Evolutionary conservation across 306 rosid genomes (phyloP), one percentile per base, ranked within the genome.

Genomic region (Pachyrhizus erosus): DNA sequence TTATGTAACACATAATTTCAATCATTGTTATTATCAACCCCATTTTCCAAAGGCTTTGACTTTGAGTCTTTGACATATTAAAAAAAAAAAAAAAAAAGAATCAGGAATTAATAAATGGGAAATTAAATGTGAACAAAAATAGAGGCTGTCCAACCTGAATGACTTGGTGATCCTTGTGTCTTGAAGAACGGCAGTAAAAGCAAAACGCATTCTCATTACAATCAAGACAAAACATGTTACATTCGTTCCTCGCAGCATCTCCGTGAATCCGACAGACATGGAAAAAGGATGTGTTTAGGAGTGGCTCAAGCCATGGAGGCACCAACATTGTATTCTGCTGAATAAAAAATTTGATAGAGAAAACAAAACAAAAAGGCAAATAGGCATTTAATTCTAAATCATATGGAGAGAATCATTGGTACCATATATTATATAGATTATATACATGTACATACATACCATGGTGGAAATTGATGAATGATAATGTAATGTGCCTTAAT

Each of bases 221-320:
- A 64, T 96, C 99, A 5, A 96, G 72, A 77, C 98, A 96, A 66
- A 87, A 96, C 99, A 96, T 96, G 84, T 96, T 96, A 80, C 98
- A 88, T 51, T 96, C 99, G 27, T 93, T 91, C 42, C 98, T 80
- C 0, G 96, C 91, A 2, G 92, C 91, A 76, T 91, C 94, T 8
- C 93, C 85, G 37, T 96, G 99, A 66, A 87, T 87, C 39, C 87
- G 88, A 77, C 99, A 96, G 3, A 88, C 86, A 18, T 85, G 85
- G 94, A 96, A 96, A 62, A 93, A 96, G 0, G 97, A 54, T 40
- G 99, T 77, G 14, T 52, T 86, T 2, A 96, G 87, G 64, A 96
- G 65, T 70, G 90, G 85, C 84, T 93, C 98, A 0, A 96, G 89
- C 99, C 99, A 96, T 69, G 93, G 91, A 15, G 99, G 99, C 48